Conservation (phyloP, 208 protist species). For the Leishmania tropica region DNA sequence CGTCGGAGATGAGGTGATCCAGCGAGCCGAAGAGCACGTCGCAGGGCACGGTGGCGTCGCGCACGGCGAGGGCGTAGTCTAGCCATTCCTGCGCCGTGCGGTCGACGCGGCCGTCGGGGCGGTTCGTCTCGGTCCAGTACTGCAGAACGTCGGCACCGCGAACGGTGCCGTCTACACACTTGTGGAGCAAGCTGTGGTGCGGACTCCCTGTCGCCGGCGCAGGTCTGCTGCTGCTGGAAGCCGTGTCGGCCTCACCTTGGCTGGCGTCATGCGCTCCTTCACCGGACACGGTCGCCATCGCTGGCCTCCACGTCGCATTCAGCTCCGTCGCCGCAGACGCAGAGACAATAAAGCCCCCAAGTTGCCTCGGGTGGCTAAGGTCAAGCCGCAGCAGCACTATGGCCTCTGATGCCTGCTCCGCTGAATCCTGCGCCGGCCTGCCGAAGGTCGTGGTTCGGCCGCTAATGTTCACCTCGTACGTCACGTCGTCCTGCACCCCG, state of each 20-base stretch:
- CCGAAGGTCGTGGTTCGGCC: constrained; percentile 7
- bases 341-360: constrained; percentile 52
- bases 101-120: constrained; percentile 56
- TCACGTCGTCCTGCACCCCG: constrained; percentile 63
- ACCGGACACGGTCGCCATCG: constrained; percentile 1
- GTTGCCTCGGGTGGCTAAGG: constrained; percentile 38
- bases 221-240: background rate
- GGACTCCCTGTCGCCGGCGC: background rate
- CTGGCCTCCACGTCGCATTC: no score
- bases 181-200: constrained; percentile 44
- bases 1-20: constrained; percentile 39
- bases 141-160: constrained; percentile 66
- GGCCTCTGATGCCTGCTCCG: background rate
- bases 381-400: constrained; percentile 74
- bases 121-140: constrained; percentile 81
- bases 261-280: background rate
- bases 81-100: constrained; percentile 71
- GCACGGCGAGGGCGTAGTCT: constrained; percentile 57
- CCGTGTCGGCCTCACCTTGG: background rate
- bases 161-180: constrained; percentile 64
- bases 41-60: constrained; percentile 49
- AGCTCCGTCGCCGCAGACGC: background rate
- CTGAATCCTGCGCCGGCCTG: background rate
- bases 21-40: constrained; percentile 79
- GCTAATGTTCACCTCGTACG: constrained; percentile 71